Conservation (phyloP, 1,139 yeast genomes). For the Zygoascus meyerae region DNA sequence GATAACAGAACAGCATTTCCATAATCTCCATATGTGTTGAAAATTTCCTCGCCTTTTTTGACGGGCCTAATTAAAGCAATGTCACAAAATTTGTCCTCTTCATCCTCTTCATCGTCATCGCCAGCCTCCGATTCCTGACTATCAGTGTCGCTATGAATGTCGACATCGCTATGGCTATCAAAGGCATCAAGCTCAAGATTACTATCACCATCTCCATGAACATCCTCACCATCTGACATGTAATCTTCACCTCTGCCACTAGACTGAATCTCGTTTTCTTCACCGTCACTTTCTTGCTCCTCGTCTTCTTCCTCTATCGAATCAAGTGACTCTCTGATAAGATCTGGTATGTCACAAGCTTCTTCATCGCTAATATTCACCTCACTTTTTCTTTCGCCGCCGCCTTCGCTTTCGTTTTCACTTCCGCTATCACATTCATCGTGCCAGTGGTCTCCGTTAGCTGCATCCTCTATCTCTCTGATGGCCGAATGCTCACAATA, state of each 20-base stretch:
- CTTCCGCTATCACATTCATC: constrained; percentile 31
- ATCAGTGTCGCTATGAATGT: constrained; percentile 16
- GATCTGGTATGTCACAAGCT: too few species aligned
- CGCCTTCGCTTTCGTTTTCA: constrained; percentile 25
- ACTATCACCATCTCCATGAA: too few species aligned
- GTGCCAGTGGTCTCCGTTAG: constrained; percentile 17
- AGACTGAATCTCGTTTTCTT: constrained; percentile 15
- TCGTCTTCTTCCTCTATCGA: constrained; percentile 17
- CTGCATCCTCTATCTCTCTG: constrained; percentile 15
- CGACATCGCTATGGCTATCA: constrained; percentile 23
- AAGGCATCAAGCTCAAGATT: constrained; percentile 21
- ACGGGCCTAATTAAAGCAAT: constrained; percentile 42
- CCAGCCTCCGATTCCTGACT: constrained; percentile 27
- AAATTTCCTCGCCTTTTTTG: constrained; percentile 50
- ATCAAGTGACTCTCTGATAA: too few species aligned
- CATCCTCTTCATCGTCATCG: constrained; percentile 34
- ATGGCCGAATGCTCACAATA: constrained; percentile 33
- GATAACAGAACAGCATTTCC: constrained; percentile 62
- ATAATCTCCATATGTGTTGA: constrained; percentile 73
- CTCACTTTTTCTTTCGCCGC: constrained; percentile 17
- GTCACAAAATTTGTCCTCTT: constrained; percentile 34
- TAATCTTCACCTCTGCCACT: constrained; percentile 1
- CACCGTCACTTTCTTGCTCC: constrained; percentile 6
- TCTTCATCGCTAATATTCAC: constrained; percentile 20
- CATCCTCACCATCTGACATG: too few species aligned